A percentile compares a stretch with the other conserved stretches of the same genome.
Conservation (phyloP, 129 eudicot genomes). For the Ambrosia artemisiifolia region DNA sequence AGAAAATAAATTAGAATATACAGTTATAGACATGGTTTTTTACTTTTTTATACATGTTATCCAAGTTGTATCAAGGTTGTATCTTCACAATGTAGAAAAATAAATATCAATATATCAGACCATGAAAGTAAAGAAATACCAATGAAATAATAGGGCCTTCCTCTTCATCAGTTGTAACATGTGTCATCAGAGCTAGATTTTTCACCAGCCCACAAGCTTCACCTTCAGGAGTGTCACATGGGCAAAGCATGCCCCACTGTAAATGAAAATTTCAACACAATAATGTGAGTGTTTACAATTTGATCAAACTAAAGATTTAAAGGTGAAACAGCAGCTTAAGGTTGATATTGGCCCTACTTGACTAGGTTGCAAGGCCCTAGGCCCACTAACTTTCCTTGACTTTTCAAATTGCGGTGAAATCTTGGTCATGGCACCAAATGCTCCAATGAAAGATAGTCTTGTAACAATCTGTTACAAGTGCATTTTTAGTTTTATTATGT, state of each 20-base stretch:
- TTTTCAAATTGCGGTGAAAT: constrained; percentile 88
- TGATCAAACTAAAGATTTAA: not conserved
- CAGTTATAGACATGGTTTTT: not conserved
- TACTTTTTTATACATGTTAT: not conserved
- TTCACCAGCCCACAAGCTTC: constrained; percentile 97
- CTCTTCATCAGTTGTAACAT: constrained; percentile 93
- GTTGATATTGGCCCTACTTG: constrained; percentile 47
- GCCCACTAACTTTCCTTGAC: constrained; percentile 97
- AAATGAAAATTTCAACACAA: constrained; percentile 18
- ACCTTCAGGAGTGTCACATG: constrained; percentile 99
- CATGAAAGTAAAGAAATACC: constrained; percentile 41
- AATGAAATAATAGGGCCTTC: constrained; percentile 79
- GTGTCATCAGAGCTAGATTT: constrained; percentile 91
- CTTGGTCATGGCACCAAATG: constrained; percentile 80
- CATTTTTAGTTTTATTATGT: not conserved
- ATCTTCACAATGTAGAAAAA: not conserved
- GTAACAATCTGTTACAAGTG: constrained; percentile 58
- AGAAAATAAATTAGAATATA: not conserved
- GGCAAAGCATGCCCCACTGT: constrained; percentile 99
- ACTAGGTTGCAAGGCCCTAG: constrained; percentile 98
- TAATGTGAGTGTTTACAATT: not conserved
- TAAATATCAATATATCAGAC: not conserved
- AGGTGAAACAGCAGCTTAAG: not conserved
- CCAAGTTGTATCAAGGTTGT: not conserved
- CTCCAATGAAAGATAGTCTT: constrained; percentile 78